Percentiles rank a stretch among this genome's conserved stretches.
Evolutionary conservation across 345 rosid genomes (phyloP).

Genomic region (Noccaea bulbosa): DNA sequence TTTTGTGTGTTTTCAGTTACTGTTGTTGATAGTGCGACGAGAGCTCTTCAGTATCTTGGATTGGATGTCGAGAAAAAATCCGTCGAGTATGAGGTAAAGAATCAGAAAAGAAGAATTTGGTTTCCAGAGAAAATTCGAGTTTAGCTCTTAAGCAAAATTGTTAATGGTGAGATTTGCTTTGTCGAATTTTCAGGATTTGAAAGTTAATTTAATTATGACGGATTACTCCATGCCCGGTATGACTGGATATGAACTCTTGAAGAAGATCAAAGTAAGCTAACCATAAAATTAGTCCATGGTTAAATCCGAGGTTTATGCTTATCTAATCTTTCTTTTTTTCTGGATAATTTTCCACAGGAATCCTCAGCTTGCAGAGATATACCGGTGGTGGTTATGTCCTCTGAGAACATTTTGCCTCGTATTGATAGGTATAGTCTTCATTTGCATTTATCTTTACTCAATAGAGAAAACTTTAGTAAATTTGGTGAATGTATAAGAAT

Average conservation of each 20-base stretch:
- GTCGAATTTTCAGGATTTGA: conserved; percentile 54
- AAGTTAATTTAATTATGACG: conserved; percentile 76
- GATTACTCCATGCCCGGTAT: conserved; percentile 90
- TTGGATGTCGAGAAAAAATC: conserved; percentile 63
- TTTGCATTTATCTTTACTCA: background rate
- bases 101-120: background rate
- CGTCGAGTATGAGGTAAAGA: conserved; percentile 55
- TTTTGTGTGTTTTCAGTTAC: conserved; percentile 57
- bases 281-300: background rate
- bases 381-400: conserved; percentile 85
- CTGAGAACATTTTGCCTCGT: conserved; percentile 73
- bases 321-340: conserved; percentile 3
- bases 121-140: background rate
- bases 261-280: conserved; percentile 68
- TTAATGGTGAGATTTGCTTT: conserved; percentile 4
- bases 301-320: conserved; percentile 5
- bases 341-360: conserved; percentile 44
- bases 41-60: conserved; percentile 80
- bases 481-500: conserved; percentile 19
- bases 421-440: conserved; percentile 55
- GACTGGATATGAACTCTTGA: conserved; percentile 85
- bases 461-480: background rate
- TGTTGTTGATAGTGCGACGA: conserved; percentile 73
- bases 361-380: conserved; percentile 68
- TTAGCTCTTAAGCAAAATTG: background rate